phyloP scores from a whole-genome alignment of 352 stramenopile species.

The Phytophthora capsici region DNA sequence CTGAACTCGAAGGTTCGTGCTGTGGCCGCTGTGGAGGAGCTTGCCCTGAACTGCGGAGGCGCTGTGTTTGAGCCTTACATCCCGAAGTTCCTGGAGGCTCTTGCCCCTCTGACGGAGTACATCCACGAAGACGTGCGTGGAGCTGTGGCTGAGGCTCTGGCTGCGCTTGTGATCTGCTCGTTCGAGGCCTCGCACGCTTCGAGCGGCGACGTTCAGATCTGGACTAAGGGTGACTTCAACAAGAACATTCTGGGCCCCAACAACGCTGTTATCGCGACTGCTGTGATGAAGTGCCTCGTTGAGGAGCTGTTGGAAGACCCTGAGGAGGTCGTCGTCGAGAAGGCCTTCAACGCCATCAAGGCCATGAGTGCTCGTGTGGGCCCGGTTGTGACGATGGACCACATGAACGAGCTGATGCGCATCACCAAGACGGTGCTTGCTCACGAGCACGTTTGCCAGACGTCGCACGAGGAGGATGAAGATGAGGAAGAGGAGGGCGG shows the following conservation, averaged over 20 bases:
- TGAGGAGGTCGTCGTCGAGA: constrained; percentile 93
- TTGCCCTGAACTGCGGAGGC: constrained; percentile 81
- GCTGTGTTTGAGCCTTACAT: constrained; percentile 85
- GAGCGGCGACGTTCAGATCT: constrained; percentile 84
- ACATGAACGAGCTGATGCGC: constrained; percentile 89
- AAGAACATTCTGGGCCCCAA: constrained; percentile 78
- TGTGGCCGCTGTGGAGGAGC: constrained; percentile 82
- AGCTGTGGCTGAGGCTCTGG: constrained; percentile 78
- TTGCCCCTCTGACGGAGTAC: constrained; percentile 85
- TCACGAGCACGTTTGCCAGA: constrained; percentile 92
- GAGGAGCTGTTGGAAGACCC: constrained; percentile 84
- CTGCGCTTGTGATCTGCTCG: constrained; percentile 85
- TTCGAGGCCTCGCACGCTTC: constrained; percentile 81
- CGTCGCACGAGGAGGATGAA: constrained; percentile 88
- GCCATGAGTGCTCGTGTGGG: constrained; percentile 95
- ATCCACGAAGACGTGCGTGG: constrained; percentile 89
- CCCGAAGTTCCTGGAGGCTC: constrained; percentile 78
- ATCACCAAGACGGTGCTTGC: constrained; percentile 88
- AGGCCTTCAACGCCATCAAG: constrained; percentile 95
- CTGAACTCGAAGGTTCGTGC: constrained; percentile 88
- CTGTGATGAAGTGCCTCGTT: constrained; percentile 80
- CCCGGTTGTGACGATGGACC: constrained; percentile 89
- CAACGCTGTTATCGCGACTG: constrained; percentile 77
- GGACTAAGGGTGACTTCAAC: constrained; percentile 86
- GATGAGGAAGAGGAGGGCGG: constrained; percentile 94